These are phyloP conservation scores for Alternaria brassicicola DNA, from an alignment of 2,329 filamentous ascomycete genomes.

Conservation along the genomic window DNA sequence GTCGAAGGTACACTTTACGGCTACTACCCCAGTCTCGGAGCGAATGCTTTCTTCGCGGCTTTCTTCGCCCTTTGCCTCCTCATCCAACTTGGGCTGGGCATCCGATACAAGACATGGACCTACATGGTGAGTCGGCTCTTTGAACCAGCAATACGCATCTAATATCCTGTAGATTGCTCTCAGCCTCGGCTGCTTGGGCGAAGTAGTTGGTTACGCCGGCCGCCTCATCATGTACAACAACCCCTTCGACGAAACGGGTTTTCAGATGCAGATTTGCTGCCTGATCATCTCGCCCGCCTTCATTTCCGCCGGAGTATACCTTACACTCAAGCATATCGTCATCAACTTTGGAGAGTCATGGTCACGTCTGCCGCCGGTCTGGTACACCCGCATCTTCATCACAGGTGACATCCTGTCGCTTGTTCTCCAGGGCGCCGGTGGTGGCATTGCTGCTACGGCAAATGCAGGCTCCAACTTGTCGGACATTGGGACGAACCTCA, in stretches of 20 bases:
- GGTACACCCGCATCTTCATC: slow-evolving; percentile 67
- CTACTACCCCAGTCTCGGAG: slow-evolving; percentile 59
- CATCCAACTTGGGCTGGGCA: slow-evolving; percentile 57
- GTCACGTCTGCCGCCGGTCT: slow-evolving; percentile 38
- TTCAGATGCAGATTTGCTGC: slow-evolving; percentile 62
- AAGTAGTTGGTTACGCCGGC: slow-evolving; percentile 63
- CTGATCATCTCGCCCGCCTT: slow-evolving; percentile 64
- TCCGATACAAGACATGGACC: slow-evolving; percentile 62
- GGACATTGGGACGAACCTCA: slow-evolving; percentile 61
- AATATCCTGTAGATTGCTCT: slow-evolving; percentile 49
- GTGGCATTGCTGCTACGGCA: slow-evolving; percentile 62
- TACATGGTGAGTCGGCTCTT: slow-evolving; percentile 48
- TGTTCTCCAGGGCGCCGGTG: slow-evolving; percentile 63
- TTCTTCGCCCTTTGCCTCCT: slow-evolving; percentile 59
- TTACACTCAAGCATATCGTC: slow-evolving; percentile 64
- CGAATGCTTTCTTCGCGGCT: slow-evolving; percentile 59
- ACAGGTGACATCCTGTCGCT: slow-evolving; percentile 64
- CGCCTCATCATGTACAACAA: slow-evolving; percentile 61
- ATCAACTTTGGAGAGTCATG: slow-evolving; percentile 57
- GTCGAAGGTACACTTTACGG: slow-evolving; percentile 58
- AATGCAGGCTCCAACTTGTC: slow-evolving; percentile 45
- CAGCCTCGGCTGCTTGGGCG: slow-evolving; percentile 56
- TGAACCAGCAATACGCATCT: background rate
- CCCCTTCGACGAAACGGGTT: slow-evolving; percentile 56
- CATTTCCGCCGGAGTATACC: slow-evolving; percentile 61